Evolutionary conservation across 768 basidiomycete species (phyloP).

Genomic region (Tylopilus felleus): DNA sequence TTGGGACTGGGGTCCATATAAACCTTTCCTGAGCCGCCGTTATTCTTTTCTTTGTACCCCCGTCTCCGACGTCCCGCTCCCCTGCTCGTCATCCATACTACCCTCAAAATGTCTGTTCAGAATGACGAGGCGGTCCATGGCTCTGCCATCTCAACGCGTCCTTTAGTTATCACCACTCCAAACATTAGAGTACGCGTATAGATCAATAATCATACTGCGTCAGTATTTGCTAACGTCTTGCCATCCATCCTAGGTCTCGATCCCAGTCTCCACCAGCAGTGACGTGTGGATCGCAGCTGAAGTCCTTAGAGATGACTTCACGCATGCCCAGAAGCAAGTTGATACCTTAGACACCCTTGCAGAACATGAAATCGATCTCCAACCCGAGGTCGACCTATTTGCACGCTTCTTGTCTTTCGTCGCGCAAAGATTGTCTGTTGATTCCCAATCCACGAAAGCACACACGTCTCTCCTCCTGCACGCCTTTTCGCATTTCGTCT

Average conservation of each 20-base stretch:
- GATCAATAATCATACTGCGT: conserved; percentile 7
- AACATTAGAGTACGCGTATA: conserved; percentile 34
- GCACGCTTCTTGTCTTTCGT: conserved; percentile 82
- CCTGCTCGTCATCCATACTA: conserved; percentile 5
- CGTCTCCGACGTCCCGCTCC: conserved; percentile 1
- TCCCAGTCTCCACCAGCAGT: conserved; percentile 77
- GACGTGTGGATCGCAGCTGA: conserved; percentile 94
- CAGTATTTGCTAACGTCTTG: conserved; percentile 1
- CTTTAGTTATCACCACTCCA: conserved; percentile 31
- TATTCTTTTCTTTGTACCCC: conserved; percentile 7
- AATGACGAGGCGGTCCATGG: conserved; percentile 30
- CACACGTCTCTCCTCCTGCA: conserved; percentile 68
- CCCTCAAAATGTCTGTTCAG: conserved; percentile 32
- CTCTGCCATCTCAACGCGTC: conserved; percentile 34
- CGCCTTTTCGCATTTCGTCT: conserved; percentile 74
- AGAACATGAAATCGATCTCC: conserved; percentile 51
- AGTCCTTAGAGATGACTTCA: conserved; percentile 86
- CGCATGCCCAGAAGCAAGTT: conserved; percentile 56
- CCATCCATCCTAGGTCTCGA: conserved; percentile 55
- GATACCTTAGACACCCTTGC: conserved; percentile 53
- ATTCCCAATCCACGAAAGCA: conserved; percentile 49
- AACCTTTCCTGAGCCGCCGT: conserved; percentile 7
- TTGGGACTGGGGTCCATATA: conserved; percentile 33
- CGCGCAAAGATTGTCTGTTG: conserved; percentile 57
- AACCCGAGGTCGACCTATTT: conserved; percentile 73